A percentile compares a stretch with the other conserved stretches of the same genome.
Conservation (phyloP, 495 filamentous ascomycete genomes). For the Trypethelium eluteriae region DNA sequence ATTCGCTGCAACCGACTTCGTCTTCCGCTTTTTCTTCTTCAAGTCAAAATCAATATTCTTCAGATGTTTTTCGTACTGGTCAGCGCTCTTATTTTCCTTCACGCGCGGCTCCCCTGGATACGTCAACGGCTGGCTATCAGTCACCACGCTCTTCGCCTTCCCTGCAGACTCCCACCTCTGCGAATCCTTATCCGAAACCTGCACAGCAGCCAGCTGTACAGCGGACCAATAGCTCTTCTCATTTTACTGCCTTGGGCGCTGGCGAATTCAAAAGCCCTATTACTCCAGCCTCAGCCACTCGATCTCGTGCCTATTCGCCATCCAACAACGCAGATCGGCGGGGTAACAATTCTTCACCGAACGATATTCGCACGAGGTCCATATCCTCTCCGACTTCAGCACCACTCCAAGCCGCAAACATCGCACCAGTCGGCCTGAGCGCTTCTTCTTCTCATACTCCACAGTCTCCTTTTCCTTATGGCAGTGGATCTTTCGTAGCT, state of each 20-base stretch:
- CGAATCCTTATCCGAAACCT: constrained; percentile 14
- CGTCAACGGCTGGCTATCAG: constrained; percentile 4
- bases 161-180: constrained; percentile 27
- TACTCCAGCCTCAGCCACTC: constrained; percentile 44
- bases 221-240: constrained; percentile 13
- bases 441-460: constrained; percentile 23
- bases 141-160: constrained; percentile 21
- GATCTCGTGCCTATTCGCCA: constrained; percentile 29
- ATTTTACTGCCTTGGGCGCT: not conserved
- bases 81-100: not conserved
- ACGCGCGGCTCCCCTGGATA: not conserved
- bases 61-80: constrained; percentile 10
- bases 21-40: constrained; percentile 26
- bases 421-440: constrained; percentile 14
- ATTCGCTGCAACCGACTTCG: constrained; percentile 18
- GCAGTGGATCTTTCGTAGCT: constrained; percentile 52
- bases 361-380: not conserved
- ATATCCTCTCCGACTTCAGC: constrained; percentile 13
- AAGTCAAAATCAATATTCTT: constrained; percentile 6
- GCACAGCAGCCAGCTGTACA: constrained; percentile 23
- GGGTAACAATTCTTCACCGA: constrained; percentile 8
- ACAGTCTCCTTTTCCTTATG: constrained; percentile 47
- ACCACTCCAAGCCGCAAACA: constrained; percentile 12
- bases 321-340: constrained; percentile 11
- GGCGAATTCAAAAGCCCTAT: constrained; percentile 44